Conservation (phyloP, 2,329 filamentous ascomycete genomes). For the Paecilomyces sp. region DNA sequence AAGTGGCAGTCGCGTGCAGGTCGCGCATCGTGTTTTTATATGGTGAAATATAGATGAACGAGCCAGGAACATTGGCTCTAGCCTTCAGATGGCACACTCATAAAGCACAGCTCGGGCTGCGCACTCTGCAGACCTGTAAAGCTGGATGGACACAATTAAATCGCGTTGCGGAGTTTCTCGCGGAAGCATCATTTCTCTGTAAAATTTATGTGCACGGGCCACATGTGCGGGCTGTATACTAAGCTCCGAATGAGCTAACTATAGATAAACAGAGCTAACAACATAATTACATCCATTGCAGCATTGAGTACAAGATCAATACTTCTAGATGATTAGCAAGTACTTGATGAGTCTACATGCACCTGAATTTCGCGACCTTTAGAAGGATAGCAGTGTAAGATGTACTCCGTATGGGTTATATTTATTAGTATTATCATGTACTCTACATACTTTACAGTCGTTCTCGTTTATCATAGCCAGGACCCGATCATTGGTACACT, state of each 20-base stretch:
- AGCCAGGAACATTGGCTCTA: neutral
- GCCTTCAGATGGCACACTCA: neutral
- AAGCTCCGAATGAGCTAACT: neutral
- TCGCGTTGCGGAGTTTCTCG: neutral
- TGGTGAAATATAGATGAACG: neutral
- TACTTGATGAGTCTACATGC: no score
- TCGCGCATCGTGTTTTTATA: neutral
- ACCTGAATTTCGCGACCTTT: no score
- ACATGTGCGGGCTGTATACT: neutral
- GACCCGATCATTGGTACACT: constrained; percentile 51
- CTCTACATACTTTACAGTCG: neutral
- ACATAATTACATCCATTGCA: no score
- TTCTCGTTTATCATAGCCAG: constrained; percentile 35
- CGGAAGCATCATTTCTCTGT: neutral
- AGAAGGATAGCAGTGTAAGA: neutral
- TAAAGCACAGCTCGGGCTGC: neutral
- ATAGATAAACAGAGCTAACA: neutral
- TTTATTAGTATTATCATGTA: neutral
- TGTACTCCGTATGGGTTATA: neutral
- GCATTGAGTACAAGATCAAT: no score
- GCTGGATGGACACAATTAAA: neutral
- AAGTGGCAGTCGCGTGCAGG: neutral
- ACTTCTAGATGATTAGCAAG: no score
- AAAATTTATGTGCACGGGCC: neutral
- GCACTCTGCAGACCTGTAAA: neutral